phyloP scores from a whole-genome alignment of 129 eudicot species.

The Flaveria brownii region DNA sequence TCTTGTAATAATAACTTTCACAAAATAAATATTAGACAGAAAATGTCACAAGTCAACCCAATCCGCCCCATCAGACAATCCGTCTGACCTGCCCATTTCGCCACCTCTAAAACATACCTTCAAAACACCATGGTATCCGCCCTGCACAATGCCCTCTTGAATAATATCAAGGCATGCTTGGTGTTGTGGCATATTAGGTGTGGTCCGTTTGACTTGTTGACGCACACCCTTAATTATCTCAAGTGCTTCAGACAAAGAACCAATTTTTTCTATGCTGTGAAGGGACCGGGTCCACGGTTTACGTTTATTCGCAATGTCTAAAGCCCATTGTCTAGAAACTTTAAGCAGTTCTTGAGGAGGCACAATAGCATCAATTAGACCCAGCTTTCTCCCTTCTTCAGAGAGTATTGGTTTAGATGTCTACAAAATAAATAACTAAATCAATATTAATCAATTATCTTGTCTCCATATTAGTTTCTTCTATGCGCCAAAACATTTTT shows the following conservation, averaged over 20 bases:
- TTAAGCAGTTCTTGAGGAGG: slow-evolving; percentile 61
- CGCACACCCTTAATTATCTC: slow-evolving; percentile 54
- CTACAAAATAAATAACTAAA: slow-evolving; percentile 36
- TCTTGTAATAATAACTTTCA: background rate
- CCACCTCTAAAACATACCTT: slow-evolving; percentile 48
- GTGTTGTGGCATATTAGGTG: slow-evolving; percentile 81
- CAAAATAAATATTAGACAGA: background rate
- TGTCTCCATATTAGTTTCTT: background rate
- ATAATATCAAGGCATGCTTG: slow-evolving; percentile 82
- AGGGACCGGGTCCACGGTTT: slow-evolving; percentile 85
- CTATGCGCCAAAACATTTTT: background rate
- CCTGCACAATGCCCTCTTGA: slow-evolving; percentile 74
- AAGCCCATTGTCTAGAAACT: slow-evolving; percentile 76
- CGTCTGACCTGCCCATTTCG: background rate
- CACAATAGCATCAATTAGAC: slow-evolving; percentile 79
- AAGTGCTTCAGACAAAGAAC: slow-evolving; percentile 66
- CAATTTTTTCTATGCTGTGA: slow-evolving; percentile 69
- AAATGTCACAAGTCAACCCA: background rate
- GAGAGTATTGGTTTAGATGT: slow-evolving; percentile 68
- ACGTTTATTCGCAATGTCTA: slow-evolving; percentile 67
- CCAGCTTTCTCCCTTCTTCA: slow-evolving; percentile 78
- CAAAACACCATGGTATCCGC: slow-evolving; percentile 77
- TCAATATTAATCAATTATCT: background rate
- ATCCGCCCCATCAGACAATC: background rate
- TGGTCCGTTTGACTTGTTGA: slow-evolving; percentile 58